Conservation (phyloP, 495 filamentous ascomycete genomes). For the Ramalina peruviana region DNA sequence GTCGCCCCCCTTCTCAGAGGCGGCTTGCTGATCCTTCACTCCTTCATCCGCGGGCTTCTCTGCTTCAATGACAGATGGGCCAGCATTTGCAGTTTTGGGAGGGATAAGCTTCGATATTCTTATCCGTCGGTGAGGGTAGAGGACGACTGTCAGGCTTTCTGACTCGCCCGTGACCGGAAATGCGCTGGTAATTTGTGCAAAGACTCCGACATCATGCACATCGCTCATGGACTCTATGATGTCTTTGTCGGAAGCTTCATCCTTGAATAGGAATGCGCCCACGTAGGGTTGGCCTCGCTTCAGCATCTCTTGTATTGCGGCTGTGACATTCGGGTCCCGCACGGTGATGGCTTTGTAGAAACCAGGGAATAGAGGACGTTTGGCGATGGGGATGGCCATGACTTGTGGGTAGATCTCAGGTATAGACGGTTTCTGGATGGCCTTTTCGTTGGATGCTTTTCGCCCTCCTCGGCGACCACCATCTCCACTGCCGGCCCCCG, state of each 20-base stretch:
- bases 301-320: constrained; percentile 89
- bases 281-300: constrained; percentile 97
- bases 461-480: constrained; percentile 44
- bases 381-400: constrained; percentile 96
- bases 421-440: constrained; percentile 71
- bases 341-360: constrained; percentile 99
- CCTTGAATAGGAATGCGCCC: constrained; percentile 92
- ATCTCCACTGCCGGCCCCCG: constrained; percentile 34
- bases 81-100: constrained; percentile 30
- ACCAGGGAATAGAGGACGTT: constrained; percentile 87
- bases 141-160: constrained; percentile 68
- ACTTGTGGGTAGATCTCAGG: constrained; percentile 97
- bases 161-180: constrained; percentile 77
- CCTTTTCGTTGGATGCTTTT: constrained; percentile 52
- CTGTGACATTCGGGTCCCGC: constrained; percentile 72
- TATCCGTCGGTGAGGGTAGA: constrained; percentile 93
- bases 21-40: constrained; percentile 29
- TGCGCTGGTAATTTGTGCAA: constrained; percentile 91
- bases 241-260: constrained; percentile 84
- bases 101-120: constrained; percentile 71
- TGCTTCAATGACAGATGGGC: constrained; percentile 20
- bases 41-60: constrained; percentile 43
- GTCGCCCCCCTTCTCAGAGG: constrained; percentile 65
- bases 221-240: constrained; percentile 76
- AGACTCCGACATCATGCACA: constrained; percentile 89